Conservation (phyloP, 2,329 filamentous ascomycete genomes). For the Scedosporium apiospermum region DNA sequence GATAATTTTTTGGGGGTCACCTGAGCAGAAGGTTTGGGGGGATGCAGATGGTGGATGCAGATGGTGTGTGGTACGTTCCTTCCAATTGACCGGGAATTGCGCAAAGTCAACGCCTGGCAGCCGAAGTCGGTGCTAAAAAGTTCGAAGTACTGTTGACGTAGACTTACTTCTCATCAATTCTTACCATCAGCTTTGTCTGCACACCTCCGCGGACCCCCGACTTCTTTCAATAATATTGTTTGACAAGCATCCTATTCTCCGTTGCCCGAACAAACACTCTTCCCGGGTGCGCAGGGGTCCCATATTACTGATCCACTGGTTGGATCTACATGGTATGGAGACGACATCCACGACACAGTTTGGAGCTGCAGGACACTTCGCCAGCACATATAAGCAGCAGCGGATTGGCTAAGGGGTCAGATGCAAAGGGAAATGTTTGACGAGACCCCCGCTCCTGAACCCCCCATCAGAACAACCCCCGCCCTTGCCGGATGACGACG, state of each 20-base stretch:
- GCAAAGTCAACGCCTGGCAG: neutral
- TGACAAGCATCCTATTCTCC: too few relatives aligned
- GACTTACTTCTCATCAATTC: too few relatives aligned
- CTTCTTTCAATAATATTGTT: neutral
- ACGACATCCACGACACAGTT: neutral
- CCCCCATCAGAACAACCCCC: neutral
- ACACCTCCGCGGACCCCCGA: neutral
- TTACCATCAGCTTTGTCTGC: too few relatives aligned
- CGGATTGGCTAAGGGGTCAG: neutral
- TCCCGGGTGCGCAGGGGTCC: too few relatives aligned
- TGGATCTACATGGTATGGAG: too few relatives aligned
- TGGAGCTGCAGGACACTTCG: neutral
- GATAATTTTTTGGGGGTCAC: conserved; percentile 6
- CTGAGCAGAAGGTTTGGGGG: neutral
- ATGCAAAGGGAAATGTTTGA: neutral
- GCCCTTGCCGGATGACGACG: neutral
- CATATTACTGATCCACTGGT: too few relatives aligned
- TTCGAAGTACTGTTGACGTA: neutral
- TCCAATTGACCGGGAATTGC: neutral
- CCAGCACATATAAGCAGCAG: neutral
- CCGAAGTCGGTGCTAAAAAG: neutral
- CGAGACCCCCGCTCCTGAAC: neutral
- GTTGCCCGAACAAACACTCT: neutral
- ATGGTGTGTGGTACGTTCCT: neutral
- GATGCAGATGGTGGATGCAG: neutral